Evolutionary conservation across 768 basidiomycete genomes (phyloP).

Genomic region (Suillus spraguei): DNA sequence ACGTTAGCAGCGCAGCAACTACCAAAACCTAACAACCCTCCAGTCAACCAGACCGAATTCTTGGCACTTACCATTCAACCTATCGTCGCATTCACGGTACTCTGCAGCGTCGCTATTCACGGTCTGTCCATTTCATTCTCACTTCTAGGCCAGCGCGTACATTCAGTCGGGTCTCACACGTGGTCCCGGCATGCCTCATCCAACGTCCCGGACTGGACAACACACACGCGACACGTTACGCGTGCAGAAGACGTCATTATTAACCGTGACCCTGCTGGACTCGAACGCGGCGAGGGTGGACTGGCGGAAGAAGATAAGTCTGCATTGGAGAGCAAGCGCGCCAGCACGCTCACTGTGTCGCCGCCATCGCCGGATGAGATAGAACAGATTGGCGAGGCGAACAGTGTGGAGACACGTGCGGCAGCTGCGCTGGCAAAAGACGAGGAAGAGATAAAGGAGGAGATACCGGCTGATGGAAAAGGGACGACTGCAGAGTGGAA

Average conservation of each 20-base stretch:
- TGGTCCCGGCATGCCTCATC: slow-evolving; percentile 75
- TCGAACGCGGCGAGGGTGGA: slow-evolving; percentile 50
- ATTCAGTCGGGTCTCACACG: slow-evolving; percentile 75
- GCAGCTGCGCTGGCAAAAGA: slow-evolving; percentile 16
- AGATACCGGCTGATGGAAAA: slow-evolving; percentile 48
- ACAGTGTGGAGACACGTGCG: slow-evolving; percentile 11
- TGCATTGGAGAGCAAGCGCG: slow-evolving; percentile 26
- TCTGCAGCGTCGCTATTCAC: slow-evolving; percentile 85
- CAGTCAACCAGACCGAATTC: slow-evolving; percentile 60
- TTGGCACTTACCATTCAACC: slow-evolving; percentile 84
- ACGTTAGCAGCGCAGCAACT: slow-evolving; percentile 74
- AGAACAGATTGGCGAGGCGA: slow-evolving; percentile 13
- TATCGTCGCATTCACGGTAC: slow-evolving; percentile 92
- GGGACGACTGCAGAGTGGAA: slow-evolving; percentile 56
- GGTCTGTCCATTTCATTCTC: slow-evolving; percentile 95
- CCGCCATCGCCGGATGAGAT: slow-evolving; percentile 15
- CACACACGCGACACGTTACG: slow-evolving; percentile 68
- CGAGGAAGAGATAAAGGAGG: slow-evolving; percentile 31
- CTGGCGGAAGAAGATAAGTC: slow-evolving; percentile 33
- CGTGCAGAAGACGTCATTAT: slow-evolving; percentile 81
- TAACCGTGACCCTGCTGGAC: slow-evolving; percentile 69
- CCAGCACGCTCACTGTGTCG: slow-evolving; percentile 16
- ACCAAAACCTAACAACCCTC: slow-evolving; percentile 44
- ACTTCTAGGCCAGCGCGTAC: slow-evolving; percentile 90
- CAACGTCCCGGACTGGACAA: slow-evolving; percentile 80